Conservation (phyloP, 192 early-diverging fungal genomes). For the Spizellomyces sp. region DNA sequence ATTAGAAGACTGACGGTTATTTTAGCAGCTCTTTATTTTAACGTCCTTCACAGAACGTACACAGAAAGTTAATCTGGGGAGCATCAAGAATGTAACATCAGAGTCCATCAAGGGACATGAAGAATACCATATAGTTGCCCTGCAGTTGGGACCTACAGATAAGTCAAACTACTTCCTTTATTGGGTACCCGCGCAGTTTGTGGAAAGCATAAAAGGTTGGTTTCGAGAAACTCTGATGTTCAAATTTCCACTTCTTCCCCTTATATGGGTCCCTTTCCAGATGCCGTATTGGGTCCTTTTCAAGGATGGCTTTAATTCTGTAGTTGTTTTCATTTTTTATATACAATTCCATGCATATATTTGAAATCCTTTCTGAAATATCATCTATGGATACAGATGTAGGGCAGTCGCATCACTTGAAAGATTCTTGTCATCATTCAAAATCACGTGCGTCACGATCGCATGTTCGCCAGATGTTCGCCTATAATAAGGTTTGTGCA, state of each 20-base stretch:
- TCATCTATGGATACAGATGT: too few relatives aligned
- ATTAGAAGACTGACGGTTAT: neutral
- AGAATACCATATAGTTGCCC: constrained; percentile 30
- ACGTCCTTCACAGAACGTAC: constrained; percentile 17
- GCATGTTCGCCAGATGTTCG: too few relatives aligned
- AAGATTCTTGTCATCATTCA: too few relatives aligned
- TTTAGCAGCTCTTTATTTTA: neutral
- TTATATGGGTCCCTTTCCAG: neutral
- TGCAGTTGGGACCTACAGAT: constrained; percentile 35
- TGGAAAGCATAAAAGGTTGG: constrained; percentile 34
- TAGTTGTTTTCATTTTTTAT: neutral
- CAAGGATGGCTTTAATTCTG: constrained; percentile 13
- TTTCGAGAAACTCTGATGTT: neutral
- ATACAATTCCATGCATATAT: neutral
- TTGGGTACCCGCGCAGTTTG: constrained; percentile 30
- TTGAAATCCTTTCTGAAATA: too few relatives aligned
- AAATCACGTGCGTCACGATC: too few relatives aligned
- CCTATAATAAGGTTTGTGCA: too few relatives aligned
- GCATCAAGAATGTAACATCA: constrained; percentile 14
- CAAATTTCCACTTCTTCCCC: neutral
- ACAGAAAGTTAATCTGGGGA: constrained; percentile 18
- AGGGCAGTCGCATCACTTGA: too few relatives aligned
- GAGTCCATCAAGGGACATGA: constrained; percentile 27
- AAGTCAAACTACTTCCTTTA: constrained; percentile 36
- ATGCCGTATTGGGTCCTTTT: constrained; percentile 22